These are phyloP conservation scores for Thelephora terrestris DNA, from an alignment of 1,284 basidiomycete genomes.

Conservation along the genomic window DNA sequence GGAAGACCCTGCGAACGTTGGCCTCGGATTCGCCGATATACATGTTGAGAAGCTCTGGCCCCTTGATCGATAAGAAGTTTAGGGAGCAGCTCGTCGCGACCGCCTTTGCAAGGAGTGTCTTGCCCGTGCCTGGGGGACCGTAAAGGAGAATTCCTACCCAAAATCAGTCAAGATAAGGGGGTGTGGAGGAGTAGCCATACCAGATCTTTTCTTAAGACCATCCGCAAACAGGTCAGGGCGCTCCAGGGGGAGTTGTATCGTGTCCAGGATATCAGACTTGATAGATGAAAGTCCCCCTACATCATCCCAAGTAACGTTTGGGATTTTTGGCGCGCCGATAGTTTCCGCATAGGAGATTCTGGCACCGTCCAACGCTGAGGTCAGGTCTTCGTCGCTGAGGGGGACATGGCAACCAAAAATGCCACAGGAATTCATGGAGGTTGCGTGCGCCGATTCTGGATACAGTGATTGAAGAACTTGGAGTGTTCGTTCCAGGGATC, in stretches of 20 bases:
- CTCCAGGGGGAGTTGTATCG: constrained; percentile 91
- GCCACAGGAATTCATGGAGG: constrained; percentile 13
- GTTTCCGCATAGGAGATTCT: constrained; percentile 80
- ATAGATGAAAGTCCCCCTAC: constrained; percentile 87
- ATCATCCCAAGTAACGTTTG: constrained; percentile 96
- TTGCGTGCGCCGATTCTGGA: constrained; percentile 1
- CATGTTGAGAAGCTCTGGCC: constrained; percentile 94
- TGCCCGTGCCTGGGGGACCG: constrained; percentile 94
- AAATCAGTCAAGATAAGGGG: not conserved
- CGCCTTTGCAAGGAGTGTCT: constrained; percentile 88
- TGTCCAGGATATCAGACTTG: constrained; percentile 93
- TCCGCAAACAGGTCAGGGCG: constrained; percentile 90
- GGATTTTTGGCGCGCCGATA: constrained; percentile 95
- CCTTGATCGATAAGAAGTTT: constrained; percentile 95
- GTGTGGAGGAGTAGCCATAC: constrained; percentile 28
- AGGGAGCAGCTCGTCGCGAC: constrained; percentile 89
- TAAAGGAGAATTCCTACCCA: constrained; percentile 75
- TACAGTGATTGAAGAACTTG: constrained; percentile 18
- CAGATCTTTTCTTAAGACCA: constrained; percentile 93
- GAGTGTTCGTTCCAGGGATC: constrained; percentile 47
- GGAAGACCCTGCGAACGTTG: constrained; percentile 89
- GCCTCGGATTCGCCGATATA: constrained; percentile 99
- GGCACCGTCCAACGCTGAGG: constrained; percentile 65
- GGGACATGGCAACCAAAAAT: constrained; percentile 41
- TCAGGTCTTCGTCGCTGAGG: constrained; percentile 63